Base-by-base conservation (phyloP, 164 flowering plant species). In the Stephania yunnanensis region DNA sequence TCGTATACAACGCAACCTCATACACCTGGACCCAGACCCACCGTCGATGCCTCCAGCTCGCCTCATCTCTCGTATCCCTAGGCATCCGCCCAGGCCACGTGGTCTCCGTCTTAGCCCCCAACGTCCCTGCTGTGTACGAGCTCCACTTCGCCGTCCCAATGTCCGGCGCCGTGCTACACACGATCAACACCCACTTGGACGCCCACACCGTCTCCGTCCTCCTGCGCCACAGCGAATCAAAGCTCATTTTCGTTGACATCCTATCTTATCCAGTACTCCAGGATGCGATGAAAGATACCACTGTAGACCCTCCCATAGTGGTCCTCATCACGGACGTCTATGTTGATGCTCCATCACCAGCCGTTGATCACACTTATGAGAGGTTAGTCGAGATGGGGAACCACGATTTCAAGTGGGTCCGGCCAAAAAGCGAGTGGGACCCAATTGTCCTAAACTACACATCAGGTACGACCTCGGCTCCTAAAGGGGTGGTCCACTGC, bases 381-480 rank as follows among this genome's bases (percentile, higher is more conserved):
- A 69, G 15, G 1, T 11, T 87, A 30, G 11, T 85, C 42, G 42
- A 42, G 72, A 77, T 15, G 7, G 91, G 91, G 0, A 80, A 84
- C 55, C 82, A 84, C 0, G 78, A 30, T 0, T 86, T 83, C 80
- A 12, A 74, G 36, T 81, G 86, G 83, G 72, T 80, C 29, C 69
- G 81, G 10, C 91, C 91, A 6, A 15, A 10, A 29, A 77, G 69
- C 31, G 91, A 88, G 65, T 86, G 86, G 87, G 80, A 73, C 13
- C 87, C 89, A 10, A 83, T 88, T 69, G 45, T 82, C 0, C 70
- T 87, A 17, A 87, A 85, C 73, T 88, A 86, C 70, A 88, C 91
- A 1, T 88, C 91, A 4, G 89, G 91, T 3, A 88, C 91, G 7
- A 88, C 89, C 1, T 82, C 91, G 5, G 36, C 82, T 4, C 91